phyloP scores from a whole-genome alignment of 495 filamentous ascomycete species.

The Xylaria curta region DNA sequence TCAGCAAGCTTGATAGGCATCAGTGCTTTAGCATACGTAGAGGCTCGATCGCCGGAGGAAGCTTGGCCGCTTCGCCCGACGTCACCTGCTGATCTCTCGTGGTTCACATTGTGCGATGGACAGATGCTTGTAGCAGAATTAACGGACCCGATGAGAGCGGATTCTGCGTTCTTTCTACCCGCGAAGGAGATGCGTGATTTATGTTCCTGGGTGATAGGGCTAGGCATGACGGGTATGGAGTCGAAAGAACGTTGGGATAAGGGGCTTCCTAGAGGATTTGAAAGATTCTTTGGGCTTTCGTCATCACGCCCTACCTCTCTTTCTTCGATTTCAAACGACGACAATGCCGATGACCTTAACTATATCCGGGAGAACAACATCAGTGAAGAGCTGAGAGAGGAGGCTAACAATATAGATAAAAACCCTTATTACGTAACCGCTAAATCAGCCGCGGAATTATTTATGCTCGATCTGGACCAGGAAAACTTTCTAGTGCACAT shows the following conservation, averaged over 20 bases:
- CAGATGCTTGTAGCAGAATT: conserved; percentile 30
- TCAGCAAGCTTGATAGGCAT: conserved; percentile 45
- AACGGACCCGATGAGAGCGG: conserved; percentile 28
- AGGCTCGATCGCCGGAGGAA: conserved; percentile 35
- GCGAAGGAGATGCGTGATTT: conserved; percentile 9
- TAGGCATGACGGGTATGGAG: neutral
- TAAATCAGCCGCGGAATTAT: conserved; percentile 29
- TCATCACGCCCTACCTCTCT: neutral
- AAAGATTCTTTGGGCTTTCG: conserved; percentile 6
- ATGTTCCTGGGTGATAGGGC: neutral
- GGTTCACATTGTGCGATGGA: conserved; percentile 44
- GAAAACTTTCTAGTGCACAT: conserved; percentile 43
- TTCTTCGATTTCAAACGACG: neutral
- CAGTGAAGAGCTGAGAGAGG: neutral
- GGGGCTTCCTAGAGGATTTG: conserved; percentile 7
- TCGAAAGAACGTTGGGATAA: neutral
- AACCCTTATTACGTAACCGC: conserved; percentile 25
- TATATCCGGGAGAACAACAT: neutral
- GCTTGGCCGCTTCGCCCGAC: conserved; percentile 48
- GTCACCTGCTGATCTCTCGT: conserved; percentile 40
- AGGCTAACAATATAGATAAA: neutral
- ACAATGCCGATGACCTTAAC: neutral
- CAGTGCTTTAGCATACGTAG: conserved; percentile 43
- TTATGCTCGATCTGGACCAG: conserved; percentile 36
- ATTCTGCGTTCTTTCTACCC: conserved; percentile 24